phyloP scores from a whole-genome alignment of 768 basidiomycete genomes.

The Pisolithus sp. region DNA sequence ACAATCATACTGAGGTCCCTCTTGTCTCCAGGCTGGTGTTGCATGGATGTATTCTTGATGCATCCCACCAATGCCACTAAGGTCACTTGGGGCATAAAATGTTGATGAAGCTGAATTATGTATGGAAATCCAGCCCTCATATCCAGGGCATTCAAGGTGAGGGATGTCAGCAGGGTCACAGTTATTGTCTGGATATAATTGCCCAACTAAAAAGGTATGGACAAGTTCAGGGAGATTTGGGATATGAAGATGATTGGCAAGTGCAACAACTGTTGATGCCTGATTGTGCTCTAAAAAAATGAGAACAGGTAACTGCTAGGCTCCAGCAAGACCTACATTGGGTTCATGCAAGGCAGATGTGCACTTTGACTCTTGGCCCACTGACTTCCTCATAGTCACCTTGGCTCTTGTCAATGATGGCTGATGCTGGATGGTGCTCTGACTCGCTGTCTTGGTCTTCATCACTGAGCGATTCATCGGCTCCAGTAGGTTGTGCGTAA shows the following conservation, averaged over 20 bases:
- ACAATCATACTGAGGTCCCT: not conserved
- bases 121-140: no score
- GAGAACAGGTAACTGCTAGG: not conserved
- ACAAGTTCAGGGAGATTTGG: not conserved
- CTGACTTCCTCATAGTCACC: no score
- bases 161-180: not conserved
- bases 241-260: not conserved
- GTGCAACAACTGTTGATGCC: not conserved
- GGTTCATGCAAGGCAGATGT: not conserved
- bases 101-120: no score
- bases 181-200: constrained; percentile 7
- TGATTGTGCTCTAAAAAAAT: not conserved
- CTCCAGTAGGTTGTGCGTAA: no score
- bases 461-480: no score
- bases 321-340: not conserved
- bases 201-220: constrained; percentile 1
- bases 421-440: no score
- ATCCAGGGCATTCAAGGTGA: no score
- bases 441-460: no score
- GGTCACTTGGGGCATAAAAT: not conserved
- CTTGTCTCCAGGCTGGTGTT: constrained; percentile 13
- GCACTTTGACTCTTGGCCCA: no score
- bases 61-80: constrained; percentile 4
- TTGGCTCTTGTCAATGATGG: no score
- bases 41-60: constrained; percentile 13